Conservation (phyloP, 73 alveolate species). For the Uronychia binucleata region DNA sequence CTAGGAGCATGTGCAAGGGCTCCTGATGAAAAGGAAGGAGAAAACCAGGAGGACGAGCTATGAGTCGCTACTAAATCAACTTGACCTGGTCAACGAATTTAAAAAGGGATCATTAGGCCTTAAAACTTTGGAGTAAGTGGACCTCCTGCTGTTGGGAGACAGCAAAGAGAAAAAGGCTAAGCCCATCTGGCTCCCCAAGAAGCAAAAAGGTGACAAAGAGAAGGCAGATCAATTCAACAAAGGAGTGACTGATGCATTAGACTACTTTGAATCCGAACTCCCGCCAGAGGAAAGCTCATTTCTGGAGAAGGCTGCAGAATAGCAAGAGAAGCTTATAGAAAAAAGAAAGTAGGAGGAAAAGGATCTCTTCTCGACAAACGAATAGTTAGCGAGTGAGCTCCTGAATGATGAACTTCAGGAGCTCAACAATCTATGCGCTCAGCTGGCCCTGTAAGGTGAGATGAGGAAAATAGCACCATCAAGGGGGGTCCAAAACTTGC, state of each 20-base stretch:
- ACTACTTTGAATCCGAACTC: background rate
- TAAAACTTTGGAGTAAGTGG: background rate
- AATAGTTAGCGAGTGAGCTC: too few species aligned
- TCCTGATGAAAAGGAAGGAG: background rate
- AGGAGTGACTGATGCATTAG: background rate
- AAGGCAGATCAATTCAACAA: background rate
- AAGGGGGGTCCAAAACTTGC: too few species aligned
- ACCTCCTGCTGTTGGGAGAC: background rate
- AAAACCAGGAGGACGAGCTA: background rate
- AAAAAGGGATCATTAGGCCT: background rate
- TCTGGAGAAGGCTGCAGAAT: too few species aligned
- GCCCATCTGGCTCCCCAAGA: background rate
- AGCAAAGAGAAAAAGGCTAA: background rate
- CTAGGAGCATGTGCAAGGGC: conserved; percentile 1
- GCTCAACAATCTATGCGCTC: too few species aligned
- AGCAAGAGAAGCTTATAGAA: too few species aligned
- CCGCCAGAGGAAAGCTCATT: too few species aligned
- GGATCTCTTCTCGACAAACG: too few species aligned
- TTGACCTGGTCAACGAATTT: background rate
- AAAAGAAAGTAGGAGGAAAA: too few species aligned
- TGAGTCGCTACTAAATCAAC: background rate
- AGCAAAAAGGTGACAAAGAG: background rate
- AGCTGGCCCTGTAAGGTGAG: too few species aligned
- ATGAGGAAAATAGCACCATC: too few species aligned
- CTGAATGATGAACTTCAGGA: too few species aligned